Evolutionary conservation across 495 filamentous ascomycete species (phyloP).

Genomic region (Patellaria atrata): DNA sequence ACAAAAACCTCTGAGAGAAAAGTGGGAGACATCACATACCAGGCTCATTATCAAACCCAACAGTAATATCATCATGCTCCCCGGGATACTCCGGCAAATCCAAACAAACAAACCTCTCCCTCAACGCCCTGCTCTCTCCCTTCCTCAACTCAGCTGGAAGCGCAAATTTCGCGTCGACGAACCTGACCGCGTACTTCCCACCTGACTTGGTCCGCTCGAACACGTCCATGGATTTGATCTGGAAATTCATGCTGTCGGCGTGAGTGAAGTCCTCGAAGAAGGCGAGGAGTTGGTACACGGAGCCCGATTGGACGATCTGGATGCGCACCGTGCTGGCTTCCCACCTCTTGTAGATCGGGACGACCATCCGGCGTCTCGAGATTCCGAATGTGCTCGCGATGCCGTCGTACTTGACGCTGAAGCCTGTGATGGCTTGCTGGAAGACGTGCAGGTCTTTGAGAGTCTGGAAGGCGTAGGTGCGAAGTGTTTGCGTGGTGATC

Average conservation of each 20-base stretch:
- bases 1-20: neutral
- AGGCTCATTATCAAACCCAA: slow-evolving; percentile 62
- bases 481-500: slow-evolving; percentile 19
- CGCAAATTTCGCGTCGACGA: slow-evolving; percentile 83
- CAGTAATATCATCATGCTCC: slow-evolving; percentile 79
- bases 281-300: slow-evolving; percentile 56
- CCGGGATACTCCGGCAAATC: slow-evolving; percentile 78
- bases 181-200: slow-evolving; percentile 50
- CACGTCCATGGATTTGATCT: slow-evolving; percentile 62
- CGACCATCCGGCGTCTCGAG: slow-evolving; percentile 69
- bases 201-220: slow-evolving; percentile 57
- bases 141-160: slow-evolving; percentile 36
- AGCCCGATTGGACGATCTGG: slow-evolving; percentile 63
- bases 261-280: slow-evolving; percentile 77
- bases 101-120: slow-evolving; percentile 59
- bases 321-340: slow-evolving; percentile 59
- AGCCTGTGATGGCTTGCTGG: slow-evolving; percentile 63
- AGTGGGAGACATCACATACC: slow-evolving; percentile 41
- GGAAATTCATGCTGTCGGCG: slow-evolving; percentile 75
- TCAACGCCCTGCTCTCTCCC: slow-evolving; percentile 30
- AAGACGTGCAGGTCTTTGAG: slow-evolving; percentile 57
- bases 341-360: slow-evolving; percentile 87
- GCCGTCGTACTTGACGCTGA: slow-evolving; percentile 58
- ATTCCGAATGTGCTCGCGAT: slow-evolving; percentile 62
- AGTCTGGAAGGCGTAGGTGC: slow-evolving; percentile 23